Percentiles rank a stretch among this genome's conserved stretches.
phyloP scores from a whole-genome alignment of 768 basidiomycete genomes.

The Termitomyces sp. region DNA sequence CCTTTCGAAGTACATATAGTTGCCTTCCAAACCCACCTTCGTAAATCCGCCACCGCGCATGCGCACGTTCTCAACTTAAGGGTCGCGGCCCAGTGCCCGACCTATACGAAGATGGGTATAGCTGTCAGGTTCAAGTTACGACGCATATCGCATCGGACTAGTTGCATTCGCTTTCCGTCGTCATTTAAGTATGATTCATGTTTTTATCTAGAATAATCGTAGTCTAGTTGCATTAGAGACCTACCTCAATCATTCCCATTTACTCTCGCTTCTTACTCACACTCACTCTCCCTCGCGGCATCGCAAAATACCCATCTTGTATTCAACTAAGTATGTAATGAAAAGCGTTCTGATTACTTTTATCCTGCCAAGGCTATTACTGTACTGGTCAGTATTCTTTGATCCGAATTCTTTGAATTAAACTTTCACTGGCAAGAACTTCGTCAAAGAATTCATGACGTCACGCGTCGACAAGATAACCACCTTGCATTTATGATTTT shows the following conservation, averaged over 20 bases:
- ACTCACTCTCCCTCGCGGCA: conserved; percentile 1
- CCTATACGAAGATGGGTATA: conserved; percentile 1
- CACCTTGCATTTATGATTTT: too few species aligned
- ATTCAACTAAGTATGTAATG: not conserved
- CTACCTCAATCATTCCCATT: not conserved
- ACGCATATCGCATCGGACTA: not conserved
- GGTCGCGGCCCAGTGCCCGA: conserved; percentile 12
- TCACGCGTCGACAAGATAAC: too few species aligned
- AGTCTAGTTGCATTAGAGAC: conserved; percentile 6
- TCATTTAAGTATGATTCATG: not conserved
- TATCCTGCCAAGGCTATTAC: too few species aligned
- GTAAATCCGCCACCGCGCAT: not conserved
- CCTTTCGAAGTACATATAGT: not conserved
- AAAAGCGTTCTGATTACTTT: not conserved
- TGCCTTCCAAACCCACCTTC: not conserved
- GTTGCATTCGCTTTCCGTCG: not conserved
- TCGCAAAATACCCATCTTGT: conserved; percentile 6
- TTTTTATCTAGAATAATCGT: conserved; percentile 7
- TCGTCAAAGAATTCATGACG: too few species aligned
- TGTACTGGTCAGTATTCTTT: too few species aligned
- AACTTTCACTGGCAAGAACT: too few species aligned
- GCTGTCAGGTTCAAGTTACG: not conserved
- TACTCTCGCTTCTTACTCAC: conserved; percentile 2
- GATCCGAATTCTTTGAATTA: too few species aligned
- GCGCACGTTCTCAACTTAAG: not conserved